Evolutionary conservation across 2,329 filamentous ascomycete genomes (phyloP), one percentile per base, ranked within the genome.

Genomic region (Clonostachys byssicola): DNA sequence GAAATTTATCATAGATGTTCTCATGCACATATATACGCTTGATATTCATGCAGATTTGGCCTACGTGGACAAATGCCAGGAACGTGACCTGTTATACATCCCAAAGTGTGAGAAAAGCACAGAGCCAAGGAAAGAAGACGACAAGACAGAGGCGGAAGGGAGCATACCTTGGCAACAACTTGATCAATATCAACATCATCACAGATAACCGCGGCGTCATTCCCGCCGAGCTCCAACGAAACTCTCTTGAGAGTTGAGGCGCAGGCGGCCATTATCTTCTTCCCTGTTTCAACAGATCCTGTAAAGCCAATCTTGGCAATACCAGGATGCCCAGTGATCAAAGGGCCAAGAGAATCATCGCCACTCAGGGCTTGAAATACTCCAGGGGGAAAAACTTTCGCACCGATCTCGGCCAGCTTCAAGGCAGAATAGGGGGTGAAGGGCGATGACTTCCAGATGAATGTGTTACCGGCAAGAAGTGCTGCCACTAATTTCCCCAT

Each of bases 351-450:
- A 40, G 71, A 67, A 53, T 85, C 81, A 46, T 79, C 79, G 8
- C 82, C 83, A 44, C 77, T 77, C 3, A 86, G 62, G 0, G 70
- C 76, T 73, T 97, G 92, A 70, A 96, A 91, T 66, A 89, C 92
- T 41, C 84, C 65, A 18, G 90, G 90, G 35, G 96, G 77, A 9
- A 92, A 92, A n/a, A 91, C 89, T 59, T 90, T 82, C 40, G 72
- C 65, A 64, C 97, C 95, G 46, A 88, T 80, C 54, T 85, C 77
- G 47, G 86, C 73, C 18, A 95, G 80, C 51, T 90, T 89, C 73
- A 96, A 92, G 39, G 83, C 92, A 52, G 95, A 85, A 1, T 92
- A 96, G 3, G 92, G 92, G 2, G 92, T 96, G 68, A 96, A 92
- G 10, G 92, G 92, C 6, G 90, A 95, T 18, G 92, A 92, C 72